Percentiles rank a stretch among this genome's conserved stretches.
Conservation (phyloP, 1,284 basidiomycete species). For the Sanghuangporus baumii region DNA sequence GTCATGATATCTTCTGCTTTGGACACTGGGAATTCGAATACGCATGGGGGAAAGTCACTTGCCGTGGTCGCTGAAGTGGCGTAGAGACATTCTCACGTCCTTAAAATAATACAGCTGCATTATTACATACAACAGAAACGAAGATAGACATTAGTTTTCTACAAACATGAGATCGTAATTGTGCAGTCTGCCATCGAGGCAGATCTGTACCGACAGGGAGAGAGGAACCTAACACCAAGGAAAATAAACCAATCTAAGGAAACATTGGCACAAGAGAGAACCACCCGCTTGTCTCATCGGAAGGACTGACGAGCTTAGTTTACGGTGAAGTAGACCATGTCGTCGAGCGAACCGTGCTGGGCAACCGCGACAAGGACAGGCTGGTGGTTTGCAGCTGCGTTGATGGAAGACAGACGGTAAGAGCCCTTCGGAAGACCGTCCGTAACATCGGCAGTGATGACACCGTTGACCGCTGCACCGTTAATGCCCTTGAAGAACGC, state of each 20-base stretch:
- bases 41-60: neutral
- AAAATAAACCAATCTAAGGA: neutral
- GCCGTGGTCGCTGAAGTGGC: neutral
- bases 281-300: neutral
- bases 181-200: neutral
- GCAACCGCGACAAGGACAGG: constrained; percentile 47
- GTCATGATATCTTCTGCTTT: neutral
- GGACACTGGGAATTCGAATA: neutral
- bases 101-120: neutral
- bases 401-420: constrained; percentile 52
- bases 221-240: neutral
- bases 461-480: constrained; percentile 38
- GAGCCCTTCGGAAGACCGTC: constrained; percentile 51
- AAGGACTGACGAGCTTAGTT: neutral
- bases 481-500: constrained; percentile 71
- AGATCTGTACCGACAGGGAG: neutral
- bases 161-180: neutral
- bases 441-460: constrained; percentile 48
- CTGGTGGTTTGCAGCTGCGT: constrained; percentile 55
- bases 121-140: neutral
- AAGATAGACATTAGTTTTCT: neutral
- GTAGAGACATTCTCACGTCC: neutral
- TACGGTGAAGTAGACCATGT: constrained; percentile 55
- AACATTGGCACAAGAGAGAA: neutral
- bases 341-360: constrained; percentile 59